Evolutionary conservation across 2,329 filamentous ascomycete species (phyloP), one percentile per base, ranked within the genome.

Genomic region (Aspergillus luchuensis): DNA sequence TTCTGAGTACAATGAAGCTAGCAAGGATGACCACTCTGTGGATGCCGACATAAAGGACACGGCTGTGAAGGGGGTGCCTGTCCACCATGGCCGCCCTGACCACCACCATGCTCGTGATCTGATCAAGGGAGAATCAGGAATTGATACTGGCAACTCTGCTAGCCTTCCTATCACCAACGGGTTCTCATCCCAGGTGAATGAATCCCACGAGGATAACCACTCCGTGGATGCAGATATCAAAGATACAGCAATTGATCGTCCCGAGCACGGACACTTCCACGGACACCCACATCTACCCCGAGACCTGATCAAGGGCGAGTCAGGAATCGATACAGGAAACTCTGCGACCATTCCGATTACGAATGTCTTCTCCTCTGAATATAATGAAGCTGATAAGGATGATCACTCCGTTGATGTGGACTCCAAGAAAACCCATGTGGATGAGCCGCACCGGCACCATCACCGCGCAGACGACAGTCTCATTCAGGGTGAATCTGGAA

Each of bases 141-240:
- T 67, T 3, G 67, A 71, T 8, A 63, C 58, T 2, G 69, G 66
- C 1, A 58, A 59, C 23, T 45, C 33, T 23, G 59, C 58, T 1
- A 25, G 55, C 11, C 52, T 66, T 5, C 59, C 57, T 0, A 50
- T 64, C 1, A 36, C 63, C 0, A 65, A 57, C 39, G 53, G 58
- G 0, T 63, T 64, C 41, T 57, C 15, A 0, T 56, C 52, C 4
- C 55, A 52, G 13, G 66, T 68, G 1, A 50, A 67, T 3, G 66
- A 70, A 33, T 23, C 62, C 5, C 56, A 66, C n/a, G 51, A 64
- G 52, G 68, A 73, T 53, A 63, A 72, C 55, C 70, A 72, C 54
- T 58, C 66, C 0, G 56, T 71, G 17, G 61, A 68, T n/a, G 33
- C 38, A 13, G 62, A 67, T 1, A 59, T 54, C 19, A 70, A 69